Evolutionary conservation across 1,139 yeast species (phyloP), one percentile per base, ranked within the genome.

Genomic region (Yamadazyma atlantica): DNA sequence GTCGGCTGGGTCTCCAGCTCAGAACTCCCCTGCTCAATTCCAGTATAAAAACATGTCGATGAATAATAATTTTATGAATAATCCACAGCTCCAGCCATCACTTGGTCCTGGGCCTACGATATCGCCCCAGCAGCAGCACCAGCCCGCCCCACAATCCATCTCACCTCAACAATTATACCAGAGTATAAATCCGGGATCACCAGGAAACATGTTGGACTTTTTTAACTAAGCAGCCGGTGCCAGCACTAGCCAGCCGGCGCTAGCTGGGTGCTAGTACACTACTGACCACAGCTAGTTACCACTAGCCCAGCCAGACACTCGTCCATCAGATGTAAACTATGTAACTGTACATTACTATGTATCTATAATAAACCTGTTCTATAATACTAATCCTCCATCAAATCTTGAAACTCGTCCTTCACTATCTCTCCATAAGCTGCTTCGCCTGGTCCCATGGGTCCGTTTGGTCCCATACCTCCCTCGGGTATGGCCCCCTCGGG

Each of bases 101-200:
- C 33, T n/a, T n/a, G n/a, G n/a, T n/a, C n/a, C n/a, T n/a, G n/a
- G n/a, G n/a, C n/a, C n/a, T n/a, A n/a, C n/a, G n/a, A n/a, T n/a
- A n/a, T n/a, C n/a, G n/a, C n/a, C n/a, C 27, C 39, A 27, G 12
- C 37, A 33, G 26, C 38, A 30, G 9, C 38, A 5, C 8, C 34
- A 33, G 16, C 29, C 16, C 23, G 33, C 26, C 12, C n/a, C 18
- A 13, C 41, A 29, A 24, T 21, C 24, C 4, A 61, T 67, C 29
- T 66, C 73, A 1, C 73, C 73, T 2, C 73, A 65, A 43, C 73
- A 68, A 41, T 56, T 68, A 11, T 54, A 66, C 29, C 71, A 57
- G 49, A 69, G 58, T 44, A 39, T 42, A 41, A 40, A 34, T 32
- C 44, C 40, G 5, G 41, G 33, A 3, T 40, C 48, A 7, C 46